Percentiles rank a stretch among this genome's conserved stretches.
phyloP scores from a whole-genome alignment of 129 eudicot species.

The Flaveria sonorensis region DNA sequence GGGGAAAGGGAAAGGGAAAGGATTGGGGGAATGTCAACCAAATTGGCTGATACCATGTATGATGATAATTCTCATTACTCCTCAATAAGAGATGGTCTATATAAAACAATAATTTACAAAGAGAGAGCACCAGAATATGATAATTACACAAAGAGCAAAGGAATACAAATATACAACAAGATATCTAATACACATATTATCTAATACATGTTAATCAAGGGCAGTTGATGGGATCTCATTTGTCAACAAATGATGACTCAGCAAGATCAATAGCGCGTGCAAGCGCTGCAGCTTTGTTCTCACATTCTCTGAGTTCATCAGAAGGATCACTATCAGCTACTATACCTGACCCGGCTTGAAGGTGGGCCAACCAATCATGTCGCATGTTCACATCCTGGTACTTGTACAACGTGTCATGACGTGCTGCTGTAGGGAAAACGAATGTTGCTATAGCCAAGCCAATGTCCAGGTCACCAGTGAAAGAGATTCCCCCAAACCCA shows the following conservation, averaged over 20 bases:
- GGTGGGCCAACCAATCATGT: slow-evolving; percentile 90
- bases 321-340: slow-evolving; percentile 85
- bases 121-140: no score
- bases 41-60: no score
- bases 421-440: slow-evolving; percentile 73
- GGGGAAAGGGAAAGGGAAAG: no score
- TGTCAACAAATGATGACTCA: slow-evolving; percentile 85
- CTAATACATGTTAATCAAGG: neutral
- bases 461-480: slow-evolving; percentile 89
- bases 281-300: slow-evolving; percentile 87
- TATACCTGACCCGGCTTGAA: slow-evolving; percentile 92
- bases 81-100: no score
- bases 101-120: no score
- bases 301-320: slow-evolving; percentile 83
- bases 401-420: slow-evolving; percentile 85
- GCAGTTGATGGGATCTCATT: slow-evolving; percentile 19
- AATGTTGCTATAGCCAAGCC: slow-evolving; percentile 92
- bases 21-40: no score
- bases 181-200: no score
- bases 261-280: slow-evolving; percentile 98
- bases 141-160: no score
- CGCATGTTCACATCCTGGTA: slow-evolving; percentile 63
- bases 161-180: slow-evolving; percentile 63
- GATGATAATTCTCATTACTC: no score
- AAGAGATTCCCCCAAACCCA: slow-evolving; percentile 96